Conservation (phyloP, 2,329 filamentous ascomycete genomes). For the Scorias spongiosa region DNA sequence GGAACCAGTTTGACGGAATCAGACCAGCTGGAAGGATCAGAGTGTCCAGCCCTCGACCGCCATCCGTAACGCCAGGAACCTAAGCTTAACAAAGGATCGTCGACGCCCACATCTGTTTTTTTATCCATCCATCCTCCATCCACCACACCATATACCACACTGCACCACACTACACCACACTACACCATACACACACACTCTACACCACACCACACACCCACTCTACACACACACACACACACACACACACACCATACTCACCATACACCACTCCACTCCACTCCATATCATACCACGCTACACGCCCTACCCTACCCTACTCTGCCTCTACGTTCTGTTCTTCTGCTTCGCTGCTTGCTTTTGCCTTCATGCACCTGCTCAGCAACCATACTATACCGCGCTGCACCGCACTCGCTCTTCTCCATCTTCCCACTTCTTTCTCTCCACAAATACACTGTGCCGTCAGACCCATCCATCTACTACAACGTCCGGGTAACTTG, state of each 20-base stretch:
- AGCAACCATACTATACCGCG: too few species aligned
- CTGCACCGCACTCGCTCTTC: too few species aligned
- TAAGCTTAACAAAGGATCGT: conserved; percentile 38
- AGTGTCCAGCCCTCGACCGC: conserved; percentile 31
- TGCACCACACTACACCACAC: background rate
- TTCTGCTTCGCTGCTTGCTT: too few species aligned
- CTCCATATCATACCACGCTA: conserved; percentile 2
- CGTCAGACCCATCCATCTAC: too few species aligned
- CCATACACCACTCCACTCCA: conserved; percentile 6
- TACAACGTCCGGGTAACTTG: too few species aligned
- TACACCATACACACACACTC: conserved; percentile 1
- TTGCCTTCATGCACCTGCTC: too few species aligned
- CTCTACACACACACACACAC: background rate
- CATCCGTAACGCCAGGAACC: conserved; percentile 30
- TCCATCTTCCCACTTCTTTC: too few species aligned
- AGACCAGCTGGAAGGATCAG: too few species aligned
- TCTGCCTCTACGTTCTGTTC: conserved; percentile 9
- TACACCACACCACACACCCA: conserved; percentile 5
- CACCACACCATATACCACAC: conserved; percentile 6
- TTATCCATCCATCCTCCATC: too few species aligned
- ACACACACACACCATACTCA: background rate
- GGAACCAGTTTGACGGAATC: too few species aligned
- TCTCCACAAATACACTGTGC: too few species aligned
- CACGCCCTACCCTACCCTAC: conserved; percentile 7
- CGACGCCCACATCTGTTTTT: conserved; percentile 17